These are phyloP conservation scores for Phaeosphaeriaceae sp. DNA, from an alignment of 2,329 filamentous ascomycete species.

Conservation along the genomic window DNA sequence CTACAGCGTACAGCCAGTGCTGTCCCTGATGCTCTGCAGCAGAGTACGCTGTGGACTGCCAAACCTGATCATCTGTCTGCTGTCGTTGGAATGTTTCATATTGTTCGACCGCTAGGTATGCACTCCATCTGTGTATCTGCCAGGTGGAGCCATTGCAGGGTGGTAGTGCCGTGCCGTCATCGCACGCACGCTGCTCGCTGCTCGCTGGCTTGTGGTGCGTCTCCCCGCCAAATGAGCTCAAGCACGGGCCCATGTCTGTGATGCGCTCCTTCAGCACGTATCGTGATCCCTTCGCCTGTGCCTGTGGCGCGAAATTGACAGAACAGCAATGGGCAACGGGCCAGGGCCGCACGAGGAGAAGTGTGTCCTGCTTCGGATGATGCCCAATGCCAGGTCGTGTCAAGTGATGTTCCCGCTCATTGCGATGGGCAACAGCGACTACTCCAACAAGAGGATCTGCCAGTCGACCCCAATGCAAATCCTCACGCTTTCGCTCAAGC, in stretches of 20 bases:
- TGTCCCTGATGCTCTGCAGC: not conserved
- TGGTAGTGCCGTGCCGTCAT: conserved; percentile 16
- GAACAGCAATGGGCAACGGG: too few relatives aligned
- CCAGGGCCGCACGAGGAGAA: not conserved
- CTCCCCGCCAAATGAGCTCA: conserved; percentile 20
- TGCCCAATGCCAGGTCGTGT: not conserved
- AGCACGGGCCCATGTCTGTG: conserved; percentile 23
- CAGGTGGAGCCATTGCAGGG: conserved; percentile 22
- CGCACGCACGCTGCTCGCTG: conserved; percentile 16
- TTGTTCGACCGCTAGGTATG: conserved; percentile 24
- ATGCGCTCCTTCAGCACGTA: conserved; percentile 24
- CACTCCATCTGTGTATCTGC: conserved; percentile 20
- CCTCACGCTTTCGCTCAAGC: not conserved
- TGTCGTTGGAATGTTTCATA: conserved; percentile 20
- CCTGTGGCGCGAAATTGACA: conserved; percentile 1
- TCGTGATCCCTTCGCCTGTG: conserved; percentile 3
- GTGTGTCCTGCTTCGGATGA: conserved; percentile 6
- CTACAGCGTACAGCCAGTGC: not conserved
- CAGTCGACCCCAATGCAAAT: not conserved
- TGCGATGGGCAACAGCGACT: conserved; percentile 16
- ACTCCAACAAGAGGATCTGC: conserved; percentile 14
- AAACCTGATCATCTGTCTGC: conserved; percentile 13
- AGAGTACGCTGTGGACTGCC: not conserved
- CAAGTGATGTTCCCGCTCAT: conserved; percentile 11
- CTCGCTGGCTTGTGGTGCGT: conserved; percentile 17